Base-by-base conservation (phyloP, 495 filamentous ascomycete genomes). In the Mytilinidion resinicola region DNA sequence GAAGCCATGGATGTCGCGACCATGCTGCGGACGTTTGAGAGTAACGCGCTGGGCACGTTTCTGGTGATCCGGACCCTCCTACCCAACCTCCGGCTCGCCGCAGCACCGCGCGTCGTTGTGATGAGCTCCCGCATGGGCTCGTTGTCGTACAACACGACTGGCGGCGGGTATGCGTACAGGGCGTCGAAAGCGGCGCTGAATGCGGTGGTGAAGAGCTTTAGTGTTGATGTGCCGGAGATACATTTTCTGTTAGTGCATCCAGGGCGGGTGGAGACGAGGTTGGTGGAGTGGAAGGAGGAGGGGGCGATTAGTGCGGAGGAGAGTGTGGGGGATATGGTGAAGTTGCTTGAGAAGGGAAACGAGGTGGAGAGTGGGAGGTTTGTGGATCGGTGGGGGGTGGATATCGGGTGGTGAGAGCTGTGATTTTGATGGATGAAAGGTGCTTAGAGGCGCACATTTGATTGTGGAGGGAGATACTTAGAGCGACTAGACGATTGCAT, bases 141-240 rank as follows among this genome's bases (percentile, higher is more conserved):
- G 25, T 69, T 77, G 5, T 60, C 64, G 1, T 67, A 69, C 59
- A 91, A 92, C 60, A 58, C 62, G 10, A 74, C 77, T 0, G 88
- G 88, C 1, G 89, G 87, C 0, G 89, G 83, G 80, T 93, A 90
- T 67, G 80, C 79, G 3, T 93, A 93, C 67, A 83, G 88, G 2
- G 80, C 84, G 9, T 81, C 77, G 33, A 95, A 93, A 67, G 81
- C 87, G 0, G 75, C 71, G 20, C 50, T 77, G 39, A 74, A 75
- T 42, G 67, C 66, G 42, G 57, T 76, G 9, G 63, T 71, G 25
- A 74, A 73, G 66, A 73, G 63, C 51, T 61, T 74, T 57, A 60
- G 64, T 14, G 49, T 73, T 17, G 74, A 76, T 55, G 55, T 76
- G 41, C 67, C 63, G 53, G 66, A 68, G 1, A 64, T 76, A 3